phyloP scores from a whole-genome alignment of 2,329 filamentous ascomycete genomes.

The Microdochium trichocladiopsis region DNA sequence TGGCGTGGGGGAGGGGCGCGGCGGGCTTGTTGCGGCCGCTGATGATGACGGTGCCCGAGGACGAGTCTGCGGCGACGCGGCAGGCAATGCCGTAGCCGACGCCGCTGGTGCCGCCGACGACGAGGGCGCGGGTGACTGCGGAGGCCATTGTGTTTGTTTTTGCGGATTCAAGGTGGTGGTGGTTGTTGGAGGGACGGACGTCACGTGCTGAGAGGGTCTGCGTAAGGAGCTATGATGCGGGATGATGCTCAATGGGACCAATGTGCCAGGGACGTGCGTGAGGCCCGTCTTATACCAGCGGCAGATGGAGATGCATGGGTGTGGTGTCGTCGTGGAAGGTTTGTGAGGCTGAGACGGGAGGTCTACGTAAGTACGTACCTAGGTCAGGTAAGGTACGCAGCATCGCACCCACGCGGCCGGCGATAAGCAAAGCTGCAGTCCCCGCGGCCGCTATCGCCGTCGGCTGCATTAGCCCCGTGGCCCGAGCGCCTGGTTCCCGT shows the following conservation, averaged over 20 bases:
- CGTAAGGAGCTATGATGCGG: no score
- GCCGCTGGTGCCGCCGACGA: constrained; percentile 26
- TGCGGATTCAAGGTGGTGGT: no score
- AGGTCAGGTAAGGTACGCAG: no score
- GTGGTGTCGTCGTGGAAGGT: no score
- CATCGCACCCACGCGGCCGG: neutral
- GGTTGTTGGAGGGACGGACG: neutral
- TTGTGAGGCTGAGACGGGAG: no score
- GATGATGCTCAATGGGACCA: no score
- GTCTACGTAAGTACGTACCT: no score
- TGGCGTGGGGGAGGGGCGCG: constrained; percentile 18
- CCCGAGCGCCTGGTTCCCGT: neutral
- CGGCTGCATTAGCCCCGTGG: neutral
- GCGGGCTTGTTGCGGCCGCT: constrained; percentile 22
- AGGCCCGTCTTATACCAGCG: no score
- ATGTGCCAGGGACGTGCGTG: no score
- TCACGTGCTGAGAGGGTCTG: neutral
- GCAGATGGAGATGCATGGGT: no score
- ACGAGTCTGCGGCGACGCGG: constrained; percentile 18
- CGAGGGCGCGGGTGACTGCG: constrained; percentile 13
- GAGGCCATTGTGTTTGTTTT: neutral
- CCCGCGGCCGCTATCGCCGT: neutral
- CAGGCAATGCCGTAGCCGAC: constrained; percentile 28
- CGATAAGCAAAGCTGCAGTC: neutral
- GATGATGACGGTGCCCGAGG: constrained; percentile 20